Evolutionary conservation across 345 rosid genomes (phyloP).

Genomic region (Geranium rotundifolium): DNA sequence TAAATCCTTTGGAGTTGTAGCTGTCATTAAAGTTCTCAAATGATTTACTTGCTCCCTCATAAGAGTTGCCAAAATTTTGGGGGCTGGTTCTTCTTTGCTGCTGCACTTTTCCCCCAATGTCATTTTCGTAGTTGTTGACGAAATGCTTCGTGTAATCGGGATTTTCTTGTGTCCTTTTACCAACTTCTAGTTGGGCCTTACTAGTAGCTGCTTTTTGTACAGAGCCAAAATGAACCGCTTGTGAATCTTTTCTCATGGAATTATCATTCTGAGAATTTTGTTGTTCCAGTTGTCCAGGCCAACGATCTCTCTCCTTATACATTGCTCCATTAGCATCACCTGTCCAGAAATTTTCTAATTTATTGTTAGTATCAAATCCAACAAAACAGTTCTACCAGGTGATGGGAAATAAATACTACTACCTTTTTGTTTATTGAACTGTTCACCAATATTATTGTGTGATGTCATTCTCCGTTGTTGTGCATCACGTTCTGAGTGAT

Average conservation of each 20-base stretch:
- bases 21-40: background rate
- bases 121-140: constrained; percentile 18
- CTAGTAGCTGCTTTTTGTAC: constrained; percentile 19
- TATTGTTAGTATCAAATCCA: background rate
- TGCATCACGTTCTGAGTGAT: constrained; percentile 13
- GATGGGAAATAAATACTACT: background rate
- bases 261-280: background rate
- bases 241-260: background rate
- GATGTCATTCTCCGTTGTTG: background rate
- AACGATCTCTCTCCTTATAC: background rate
- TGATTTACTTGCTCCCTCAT: background rate
- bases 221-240: background rate
- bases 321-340: constrained; percentile 1
- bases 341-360: background rate
- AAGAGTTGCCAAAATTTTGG: constrained; percentile 33
- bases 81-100: constrained; percentile 24
- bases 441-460: background rate
- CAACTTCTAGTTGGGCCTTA: constrained; percentile 25
- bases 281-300: background rate
- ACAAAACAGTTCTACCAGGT: background rate
- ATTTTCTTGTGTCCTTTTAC: constrained; percentile 22
- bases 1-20: constrained; percentile 14
- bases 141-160: constrained; percentile 38
- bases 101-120: constrained; percentile 15
- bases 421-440: constrained; percentile 5